Base-by-base conservation (phyloP, 768 basidiomycete species). In the Dendrothele bispora region DNA sequence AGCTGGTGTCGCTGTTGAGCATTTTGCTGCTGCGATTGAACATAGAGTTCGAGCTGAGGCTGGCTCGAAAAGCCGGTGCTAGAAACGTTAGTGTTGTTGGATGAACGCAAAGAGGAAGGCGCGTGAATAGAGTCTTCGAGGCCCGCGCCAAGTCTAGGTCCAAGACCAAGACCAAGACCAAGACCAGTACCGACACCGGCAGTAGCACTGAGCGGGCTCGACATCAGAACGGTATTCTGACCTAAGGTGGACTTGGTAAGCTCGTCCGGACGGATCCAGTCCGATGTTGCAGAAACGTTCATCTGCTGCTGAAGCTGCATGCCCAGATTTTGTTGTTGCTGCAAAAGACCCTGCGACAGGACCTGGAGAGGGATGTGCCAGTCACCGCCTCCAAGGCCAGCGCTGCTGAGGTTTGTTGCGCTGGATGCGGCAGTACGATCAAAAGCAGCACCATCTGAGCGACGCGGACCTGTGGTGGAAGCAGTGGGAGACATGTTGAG, bases 241-340 rank as follows among this genome's bases (percentile, higher is more conserved):
- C 37, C 17, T 22, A 47, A 15, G 26, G 37, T 39, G 3, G 36
- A 29, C 6, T 20, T 32, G 10, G n/a, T 32, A 10, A n/a, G 26
- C 25, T 54, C 53, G 18, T 57, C 56, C 34, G 51, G 43, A 25
- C 53, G 50, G 21, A 57, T 26, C 56, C 56, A 57, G 29, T 52
- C 55, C 12, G 22, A 7, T 40, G 20, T 10, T 47, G 46, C 18
- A 41, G 50, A 11, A 42, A 24, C n/a, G n/a, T n/a, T n/a, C n/a
- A n/a, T n/a, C 17, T 47, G 45, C 15, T 41, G 45, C 14, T 43
- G 41, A 7, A 36, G 20, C 39, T 52, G 50, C n/a, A 43, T 4
- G 36, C 15, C 25, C 39, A 21, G 26, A 49, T 43, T 8, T 27
- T 36, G 30, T 34, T 45, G 50, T 12, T 35, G 30, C 10, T 34